Evolutionary conservation across 176 grass and related monocot genomes (phyloP).

Genomic region (Elymus sibiricus): DNA sequence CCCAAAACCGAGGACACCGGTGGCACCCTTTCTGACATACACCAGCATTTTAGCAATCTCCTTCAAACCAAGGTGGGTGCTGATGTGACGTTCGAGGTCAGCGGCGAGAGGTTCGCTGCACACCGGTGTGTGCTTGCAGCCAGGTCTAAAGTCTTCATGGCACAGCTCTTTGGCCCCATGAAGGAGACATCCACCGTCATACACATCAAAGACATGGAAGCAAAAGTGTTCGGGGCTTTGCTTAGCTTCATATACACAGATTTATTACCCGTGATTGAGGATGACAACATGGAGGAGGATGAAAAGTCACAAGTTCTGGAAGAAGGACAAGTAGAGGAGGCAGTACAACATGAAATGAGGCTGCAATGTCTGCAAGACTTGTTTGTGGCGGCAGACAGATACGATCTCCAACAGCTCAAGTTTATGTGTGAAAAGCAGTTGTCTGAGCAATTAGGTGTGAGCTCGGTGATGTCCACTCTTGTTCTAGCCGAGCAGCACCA

Average conservation of each 20-base stretch:
- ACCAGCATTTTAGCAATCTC: not conserved
- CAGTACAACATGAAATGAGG: not conserved
- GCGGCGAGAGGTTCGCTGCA: not conserved
- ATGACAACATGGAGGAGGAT: no score
- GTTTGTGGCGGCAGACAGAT: not conserved
- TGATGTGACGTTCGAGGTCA: not conserved
- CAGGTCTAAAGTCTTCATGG: not conserved
- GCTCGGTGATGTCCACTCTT: conserved; percentile 24
- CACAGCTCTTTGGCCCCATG: not conserved
- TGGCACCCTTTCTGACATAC: not conserved
- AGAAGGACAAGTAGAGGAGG: not conserved
- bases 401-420: not conserved
- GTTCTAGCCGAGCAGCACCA: conserved; percentile 24
- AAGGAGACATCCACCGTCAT: not conserved
- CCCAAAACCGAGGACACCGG: not conserved
- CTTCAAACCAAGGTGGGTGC: not conserved
- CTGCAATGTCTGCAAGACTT: not conserved
- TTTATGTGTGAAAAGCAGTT: not conserved
- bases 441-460: not conserved
- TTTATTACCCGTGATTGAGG: not conserved
- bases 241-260: not conserved
- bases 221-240: not conserved
- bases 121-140: not conserved
- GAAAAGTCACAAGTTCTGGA: no score
- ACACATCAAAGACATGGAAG: not conserved